These are phyloP conservation scores for Saturnispora ahearnii DNA, from an alignment of 805 yeast species.

Conservation along the genomic window DNA sequence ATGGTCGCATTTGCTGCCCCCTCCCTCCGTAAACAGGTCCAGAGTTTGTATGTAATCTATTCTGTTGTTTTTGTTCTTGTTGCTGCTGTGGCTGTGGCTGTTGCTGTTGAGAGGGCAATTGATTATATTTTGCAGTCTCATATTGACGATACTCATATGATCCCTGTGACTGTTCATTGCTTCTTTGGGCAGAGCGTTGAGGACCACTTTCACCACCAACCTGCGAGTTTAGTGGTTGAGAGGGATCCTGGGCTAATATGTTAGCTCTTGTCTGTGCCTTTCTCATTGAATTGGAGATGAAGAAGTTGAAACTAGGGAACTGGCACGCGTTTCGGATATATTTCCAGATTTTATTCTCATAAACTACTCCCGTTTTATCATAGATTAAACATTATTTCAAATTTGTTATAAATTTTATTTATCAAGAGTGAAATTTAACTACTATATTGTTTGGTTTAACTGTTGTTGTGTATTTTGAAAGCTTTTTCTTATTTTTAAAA, in stretches of 20 bases:
- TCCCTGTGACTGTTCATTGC: not conserved
- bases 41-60: not conserved
- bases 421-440: no score
- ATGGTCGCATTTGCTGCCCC: not conserved
- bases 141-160: not conserved
- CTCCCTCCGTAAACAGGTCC: not conserved
- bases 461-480: not conserved
- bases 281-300: conserved; percentile 7
- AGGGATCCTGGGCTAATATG: conserved; percentile 15
- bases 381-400: no score
- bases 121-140: not conserved
- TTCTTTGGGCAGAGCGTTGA: not conserved
- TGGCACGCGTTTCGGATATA: not conserved
- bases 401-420: no score
- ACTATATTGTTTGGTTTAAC: not conserved
- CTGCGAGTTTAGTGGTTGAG: not conserved
- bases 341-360: not conserved
- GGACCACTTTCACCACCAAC: not conserved
- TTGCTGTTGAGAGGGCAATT: not conserved
- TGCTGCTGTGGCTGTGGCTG: not conserved
- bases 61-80: not conserved
- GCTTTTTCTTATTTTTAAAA: not conserved
- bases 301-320: not conserved
- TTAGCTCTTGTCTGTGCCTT: conserved; percentile 22
- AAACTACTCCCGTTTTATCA: not conserved